Evolutionary conservation across 2,329 filamentous ascomycete species (phyloP).

Genomic region (Sphaerulina musiva): DNA sequence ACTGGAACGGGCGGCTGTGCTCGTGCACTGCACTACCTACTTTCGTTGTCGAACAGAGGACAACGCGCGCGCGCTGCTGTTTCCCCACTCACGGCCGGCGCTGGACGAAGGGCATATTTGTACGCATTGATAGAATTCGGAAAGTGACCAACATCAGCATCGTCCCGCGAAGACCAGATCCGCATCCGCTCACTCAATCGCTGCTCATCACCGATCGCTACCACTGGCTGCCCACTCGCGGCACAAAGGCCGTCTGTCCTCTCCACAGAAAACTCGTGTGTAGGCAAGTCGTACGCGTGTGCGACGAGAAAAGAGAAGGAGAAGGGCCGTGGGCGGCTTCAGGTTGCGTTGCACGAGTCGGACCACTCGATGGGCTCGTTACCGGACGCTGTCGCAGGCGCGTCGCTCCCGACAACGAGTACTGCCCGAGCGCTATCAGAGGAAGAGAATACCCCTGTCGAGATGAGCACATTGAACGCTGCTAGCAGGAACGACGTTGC

Average conservation of each 20-base stretch:
- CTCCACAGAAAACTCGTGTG: background rate
- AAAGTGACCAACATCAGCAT: background rate
- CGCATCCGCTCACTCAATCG: constrained; percentile 2
- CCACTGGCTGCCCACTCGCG: background rate
- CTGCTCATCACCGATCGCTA: background rate
- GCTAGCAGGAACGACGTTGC: background rate
- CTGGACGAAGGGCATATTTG: background rate
- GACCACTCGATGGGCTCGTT: constrained; percentile 9
- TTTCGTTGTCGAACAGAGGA: too few relatives aligned
- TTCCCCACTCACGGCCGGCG: background rate
- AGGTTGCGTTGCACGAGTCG: background rate
- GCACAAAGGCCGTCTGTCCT: background rate
- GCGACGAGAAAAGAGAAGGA: background rate
- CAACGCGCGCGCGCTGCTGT: too few relatives aligned
- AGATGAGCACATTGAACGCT: constrained; percentile 8
- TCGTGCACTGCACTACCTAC: background rate
- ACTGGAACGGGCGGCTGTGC: background rate
- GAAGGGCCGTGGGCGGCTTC: background rate
- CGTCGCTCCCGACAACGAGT: constrained; percentile 8
- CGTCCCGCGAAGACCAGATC: constrained; percentile 6
- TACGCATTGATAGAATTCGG: background rate
- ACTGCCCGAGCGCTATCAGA: constrained; percentile 3
- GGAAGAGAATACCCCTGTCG: constrained; percentile 10
- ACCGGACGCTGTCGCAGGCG: constrained; percentile 18
- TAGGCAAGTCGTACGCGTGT: background rate